Percentiles rank a stretch among this genome's conserved stretches.
phyloP scores from a whole-genome alignment of 495 filamentous ascomycete species.

The Penicillium paradoxum region DNA sequence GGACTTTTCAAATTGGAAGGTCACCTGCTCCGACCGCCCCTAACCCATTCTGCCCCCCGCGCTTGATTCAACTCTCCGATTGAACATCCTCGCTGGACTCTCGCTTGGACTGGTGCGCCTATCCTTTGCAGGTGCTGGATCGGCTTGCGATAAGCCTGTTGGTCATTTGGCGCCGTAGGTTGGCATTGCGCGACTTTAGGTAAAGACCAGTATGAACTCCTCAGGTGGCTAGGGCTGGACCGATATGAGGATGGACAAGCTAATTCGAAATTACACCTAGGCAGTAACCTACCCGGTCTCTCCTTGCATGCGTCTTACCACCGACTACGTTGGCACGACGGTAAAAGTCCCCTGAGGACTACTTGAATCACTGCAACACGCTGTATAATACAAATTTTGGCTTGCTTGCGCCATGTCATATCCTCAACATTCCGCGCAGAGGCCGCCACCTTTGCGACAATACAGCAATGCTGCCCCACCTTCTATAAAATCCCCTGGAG shows the following conservation, averaged over 20 bases:
- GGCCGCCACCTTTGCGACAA: constrained; percentile 49
- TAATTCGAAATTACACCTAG: not conserved
- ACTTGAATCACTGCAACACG: not conserved
- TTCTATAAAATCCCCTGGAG: constrained; percentile 24
- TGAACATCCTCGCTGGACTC: not conserved
- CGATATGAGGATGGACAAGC: not conserved
- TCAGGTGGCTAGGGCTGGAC: not conserved
- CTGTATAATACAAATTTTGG: not conserved
- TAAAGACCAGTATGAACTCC: not conserved
- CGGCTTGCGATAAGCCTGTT: not conserved
- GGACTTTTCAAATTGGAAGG: not conserved
- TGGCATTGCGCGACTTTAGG: not conserved
- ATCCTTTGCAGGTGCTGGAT: not conserved
- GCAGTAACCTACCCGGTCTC: not conserved
- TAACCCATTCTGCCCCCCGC: constrained; percentile 6
- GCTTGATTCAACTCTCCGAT: not conserved
- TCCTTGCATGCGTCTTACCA: constrained; percentile 21
- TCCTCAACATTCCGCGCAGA: constrained; percentile 25
- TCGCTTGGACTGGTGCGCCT: not conserved
- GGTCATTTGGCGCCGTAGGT: not conserved
- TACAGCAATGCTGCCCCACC: constrained; percentile 39
- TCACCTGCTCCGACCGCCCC: constrained; percentile 9
- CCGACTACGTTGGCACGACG: not conserved
- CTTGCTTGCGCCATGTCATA: constrained; percentile 31
- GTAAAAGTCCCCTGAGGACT: not conserved